phyloP scores from a whole-genome alignment of 371 early-diverging fungal genomes.

The Actinomucor elegans region DNA sequence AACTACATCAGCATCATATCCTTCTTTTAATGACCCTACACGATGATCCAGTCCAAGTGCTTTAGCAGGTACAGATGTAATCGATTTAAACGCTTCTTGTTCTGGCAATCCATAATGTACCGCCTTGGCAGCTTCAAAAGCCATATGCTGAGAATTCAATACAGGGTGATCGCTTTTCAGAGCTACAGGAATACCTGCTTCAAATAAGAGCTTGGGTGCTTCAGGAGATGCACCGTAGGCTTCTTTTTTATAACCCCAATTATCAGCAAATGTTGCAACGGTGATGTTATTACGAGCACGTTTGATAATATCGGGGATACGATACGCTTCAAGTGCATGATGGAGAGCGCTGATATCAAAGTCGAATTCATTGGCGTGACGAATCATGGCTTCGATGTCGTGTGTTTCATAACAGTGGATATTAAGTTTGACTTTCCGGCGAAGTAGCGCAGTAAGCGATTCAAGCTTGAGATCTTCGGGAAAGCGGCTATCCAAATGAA shows the following conservation, averaged over 20 bases:
- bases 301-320: constrained; percentile 65
- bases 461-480: constrained; percentile 68
- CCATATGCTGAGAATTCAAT: constrained; percentile 64
- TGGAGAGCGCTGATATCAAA: constrained; percentile 79
- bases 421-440: constrained; percentile 72
- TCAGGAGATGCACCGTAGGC: constrained; percentile 65
- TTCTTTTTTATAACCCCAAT: constrained; percentile 77
- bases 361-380: constrained; percentile 72
- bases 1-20: constrained; percentile 82
- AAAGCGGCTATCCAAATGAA: constrained; percentile 45
- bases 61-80: constrained; percentile 73
- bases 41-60: constrained; percentile 69
- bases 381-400: constrained; percentile 75
- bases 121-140: constrained; percentile 75
- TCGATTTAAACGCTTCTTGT: constrained; percentile 58
- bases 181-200: constrained; percentile 69
- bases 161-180: constrained; percentile 83
- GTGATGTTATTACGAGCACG: constrained; percentile 59
- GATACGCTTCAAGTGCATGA: constrained; percentile 81
- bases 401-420: constrained; percentile 75
- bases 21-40: constrained; percentile 61
- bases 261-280: constrained; percentile 67
- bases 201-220: constrained; percentile 59
- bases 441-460: constrained; percentile 64
- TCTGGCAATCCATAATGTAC: constrained; percentile 68